Evolutionary conservation across 106 monocot species (phyloP).

Genomic region (Allium sativum): DNA sequence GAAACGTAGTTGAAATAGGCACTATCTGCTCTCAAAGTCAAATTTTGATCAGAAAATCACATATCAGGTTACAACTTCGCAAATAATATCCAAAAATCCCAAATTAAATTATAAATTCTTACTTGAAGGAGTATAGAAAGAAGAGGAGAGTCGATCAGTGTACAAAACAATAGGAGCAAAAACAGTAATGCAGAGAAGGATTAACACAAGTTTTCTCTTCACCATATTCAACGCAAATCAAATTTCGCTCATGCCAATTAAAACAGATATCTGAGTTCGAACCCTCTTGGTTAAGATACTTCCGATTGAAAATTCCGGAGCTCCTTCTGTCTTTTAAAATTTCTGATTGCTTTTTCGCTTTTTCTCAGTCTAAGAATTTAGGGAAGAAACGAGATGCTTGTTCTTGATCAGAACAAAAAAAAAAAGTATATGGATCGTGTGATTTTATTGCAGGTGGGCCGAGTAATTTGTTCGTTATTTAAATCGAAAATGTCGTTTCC

Average conservation of each 20-base stretch:
- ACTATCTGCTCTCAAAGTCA: constrained; percentile 11
- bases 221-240: constrained; percentile 16
- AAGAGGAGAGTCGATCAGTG: constrained; percentile 44
- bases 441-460: too few relatives aligned
- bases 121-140: constrained; percentile 11
- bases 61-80: not conserved
- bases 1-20: constrained; percentile 10
- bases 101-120: not conserved
- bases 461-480: too few relatives aligned
- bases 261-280: not conserved
- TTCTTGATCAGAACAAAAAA: too few relatives aligned
- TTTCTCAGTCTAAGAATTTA: too few relatives aligned
- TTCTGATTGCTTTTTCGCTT: too few relatives aligned
- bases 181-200: constrained; percentile 60
- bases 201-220: constrained; percentile 34
- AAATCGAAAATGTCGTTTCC: too few relatives aligned
- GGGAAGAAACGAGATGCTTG: too few relatives aligned
- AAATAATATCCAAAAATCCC: not conserved
- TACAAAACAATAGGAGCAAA: constrained; percentile 77
- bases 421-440: too few relatives aligned
- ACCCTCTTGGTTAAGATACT: too few relatives aligned
- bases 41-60: not conserved
- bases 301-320: too few relatives aligned
- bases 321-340: too few relatives aligned
- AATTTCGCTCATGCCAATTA: constrained; percentile 14